Conservation (phyloP, 805 yeast genomes). For the Yarrowia keelungensis region DNA sequence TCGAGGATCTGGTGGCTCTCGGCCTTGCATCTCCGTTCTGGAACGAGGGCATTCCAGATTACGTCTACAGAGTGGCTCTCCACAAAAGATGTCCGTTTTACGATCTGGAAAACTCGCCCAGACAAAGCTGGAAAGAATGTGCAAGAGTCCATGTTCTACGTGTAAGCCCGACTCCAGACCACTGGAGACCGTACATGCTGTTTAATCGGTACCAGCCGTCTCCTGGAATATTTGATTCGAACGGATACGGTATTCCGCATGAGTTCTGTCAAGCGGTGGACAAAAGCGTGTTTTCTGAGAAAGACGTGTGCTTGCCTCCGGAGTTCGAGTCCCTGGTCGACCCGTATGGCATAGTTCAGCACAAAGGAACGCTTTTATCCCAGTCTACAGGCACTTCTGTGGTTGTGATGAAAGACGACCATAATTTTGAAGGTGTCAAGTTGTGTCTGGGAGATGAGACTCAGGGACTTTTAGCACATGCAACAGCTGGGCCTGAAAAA, state of each 20-base stretch:
- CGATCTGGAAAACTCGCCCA: conserved; percentile 19
- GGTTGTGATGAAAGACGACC: conserved; percentile 28
- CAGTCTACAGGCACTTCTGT: conserved; percentile 4
- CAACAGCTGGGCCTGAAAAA: not conserved
- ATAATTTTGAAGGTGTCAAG: conserved; percentile 16
- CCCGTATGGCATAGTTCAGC: not conserved
- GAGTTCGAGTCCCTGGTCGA: conserved; percentile 10
- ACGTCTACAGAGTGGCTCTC: conserved; percentile 2
- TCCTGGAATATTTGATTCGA: conserved; percentile 1
- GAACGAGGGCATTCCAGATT: conserved; percentile 10
- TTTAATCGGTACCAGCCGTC: not conserved
- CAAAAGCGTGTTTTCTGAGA: not conserved
- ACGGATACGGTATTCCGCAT: not conserved
- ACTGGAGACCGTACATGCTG: conserved; percentile 10
- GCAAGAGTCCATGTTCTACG: conserved; percentile 12
- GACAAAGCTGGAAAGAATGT: conserved; percentile 25
- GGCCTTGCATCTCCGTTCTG: conserved; percentile 2
- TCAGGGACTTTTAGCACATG: too few relatives aligned
- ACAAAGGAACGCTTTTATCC: not conserved
- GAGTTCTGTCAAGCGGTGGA: conserved; percentile 16
- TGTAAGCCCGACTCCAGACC: not conserved
- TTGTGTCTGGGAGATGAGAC: not conserved
- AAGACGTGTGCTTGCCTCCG: not conserved
- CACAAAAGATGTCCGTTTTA: conserved; percentile 19
- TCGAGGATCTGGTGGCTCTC: conserved; percentile 11